These are phyloP conservation scores for Tulasnella sp. DNA, from an alignment of 768 basidiomycete species.

Conservation along the genomic window DNA sequence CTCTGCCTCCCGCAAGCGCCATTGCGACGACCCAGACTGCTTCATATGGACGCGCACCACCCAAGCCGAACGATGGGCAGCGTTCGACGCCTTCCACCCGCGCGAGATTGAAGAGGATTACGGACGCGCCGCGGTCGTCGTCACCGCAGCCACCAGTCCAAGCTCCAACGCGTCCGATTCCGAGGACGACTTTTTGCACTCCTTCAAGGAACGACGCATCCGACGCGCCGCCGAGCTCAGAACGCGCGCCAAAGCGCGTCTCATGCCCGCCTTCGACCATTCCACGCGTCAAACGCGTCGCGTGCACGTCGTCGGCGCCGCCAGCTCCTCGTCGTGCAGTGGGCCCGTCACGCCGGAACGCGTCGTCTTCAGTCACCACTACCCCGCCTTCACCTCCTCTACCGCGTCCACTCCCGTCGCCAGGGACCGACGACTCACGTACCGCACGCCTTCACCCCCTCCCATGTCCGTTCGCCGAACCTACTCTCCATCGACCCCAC, in stretches of 20 bases:
- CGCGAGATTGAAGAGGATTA: slow-evolving; percentile 7
- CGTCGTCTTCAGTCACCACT: background rate
- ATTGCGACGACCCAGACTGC: slow-evolving; percentile 25
- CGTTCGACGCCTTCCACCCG: slow-evolving; percentile 25
- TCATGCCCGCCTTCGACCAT: slow-evolving; percentile 21
- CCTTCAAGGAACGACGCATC: slow-evolving; percentile 11
- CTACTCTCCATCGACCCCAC: background rate
- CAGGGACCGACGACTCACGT: background rate
- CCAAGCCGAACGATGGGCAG: slow-evolving; percentile 19
- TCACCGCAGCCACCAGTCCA: no score
- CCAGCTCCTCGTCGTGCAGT: background rate
- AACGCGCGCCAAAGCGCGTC: slow-evolving; percentile 24
- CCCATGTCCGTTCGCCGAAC: background rate
- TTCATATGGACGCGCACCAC: slow-evolving; percentile 17
- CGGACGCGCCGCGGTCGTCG: background rate
- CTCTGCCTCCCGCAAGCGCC: background rate
- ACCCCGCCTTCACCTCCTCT: background rate
- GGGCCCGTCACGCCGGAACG: background rate
- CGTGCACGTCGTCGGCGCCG: background rate
- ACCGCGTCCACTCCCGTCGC: background rate
- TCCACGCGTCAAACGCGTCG: slow-evolving; percentile 20
- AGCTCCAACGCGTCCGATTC: slow-evolving; percentile 4
- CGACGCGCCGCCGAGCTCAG: slow-evolving; percentile 18
- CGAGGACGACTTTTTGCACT: slow-evolving; percentile 5
- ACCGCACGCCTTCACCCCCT: slow-evolving; percentile 18